Conservation (phyloP, 192 early-diverging fungal species). For the Coemansia sp. region DNA sequence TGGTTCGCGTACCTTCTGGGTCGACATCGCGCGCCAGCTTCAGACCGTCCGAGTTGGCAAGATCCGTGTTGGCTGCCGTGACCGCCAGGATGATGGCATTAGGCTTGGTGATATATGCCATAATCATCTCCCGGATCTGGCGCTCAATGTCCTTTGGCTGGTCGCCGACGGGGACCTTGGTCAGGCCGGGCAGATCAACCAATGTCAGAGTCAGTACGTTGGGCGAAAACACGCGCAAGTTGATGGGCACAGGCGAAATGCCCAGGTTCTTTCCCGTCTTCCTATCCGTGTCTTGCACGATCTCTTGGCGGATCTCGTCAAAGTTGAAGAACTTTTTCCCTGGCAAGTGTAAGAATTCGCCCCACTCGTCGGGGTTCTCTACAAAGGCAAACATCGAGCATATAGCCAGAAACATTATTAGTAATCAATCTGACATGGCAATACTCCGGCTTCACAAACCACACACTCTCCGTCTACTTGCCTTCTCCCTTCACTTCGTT, state of each 20-base stretch:
- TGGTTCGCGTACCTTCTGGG: constrained; percentile 96
- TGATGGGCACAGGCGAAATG: constrained; percentile 96
- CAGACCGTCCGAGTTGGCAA: constrained; percentile 99
- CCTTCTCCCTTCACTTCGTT: constrained; percentile 56
- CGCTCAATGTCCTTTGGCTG: constrained; percentile 99
- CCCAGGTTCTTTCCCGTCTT: constrained; percentile 83
- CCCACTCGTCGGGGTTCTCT: constrained; percentile 89
- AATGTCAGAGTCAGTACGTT: constrained; percentile 98
- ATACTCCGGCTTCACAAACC: background rate
- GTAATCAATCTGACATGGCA: background rate
- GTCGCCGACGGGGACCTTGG: constrained; percentile 98
- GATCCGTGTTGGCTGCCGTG: constrained; percentile 96
- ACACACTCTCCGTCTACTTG: constrained; percentile 27
- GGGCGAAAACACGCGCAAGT: constrained; percentile 96
- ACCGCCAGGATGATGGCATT: constrained; percentile 98
- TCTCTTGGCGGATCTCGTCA: constrained; percentile 96
- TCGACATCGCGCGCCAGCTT: constrained; percentile 99
- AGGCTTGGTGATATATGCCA: constrained; percentile 96
- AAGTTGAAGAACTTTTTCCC: constrained; percentile 97
- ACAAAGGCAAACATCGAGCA: constrained; percentile 12
- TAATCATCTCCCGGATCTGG: constrained; percentile 97
- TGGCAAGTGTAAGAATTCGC: constrained; percentile 98
- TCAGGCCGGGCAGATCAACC: constrained; percentile 98
- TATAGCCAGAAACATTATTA: constrained; percentile 6
- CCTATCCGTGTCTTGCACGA: constrained; percentile 87